A percentile compares a stretch with the other conserved stretches of the same genome.
phyloP scores from a whole-genome alignment of 306 rosid genomes.

The Nissolia schottii region DNA sequence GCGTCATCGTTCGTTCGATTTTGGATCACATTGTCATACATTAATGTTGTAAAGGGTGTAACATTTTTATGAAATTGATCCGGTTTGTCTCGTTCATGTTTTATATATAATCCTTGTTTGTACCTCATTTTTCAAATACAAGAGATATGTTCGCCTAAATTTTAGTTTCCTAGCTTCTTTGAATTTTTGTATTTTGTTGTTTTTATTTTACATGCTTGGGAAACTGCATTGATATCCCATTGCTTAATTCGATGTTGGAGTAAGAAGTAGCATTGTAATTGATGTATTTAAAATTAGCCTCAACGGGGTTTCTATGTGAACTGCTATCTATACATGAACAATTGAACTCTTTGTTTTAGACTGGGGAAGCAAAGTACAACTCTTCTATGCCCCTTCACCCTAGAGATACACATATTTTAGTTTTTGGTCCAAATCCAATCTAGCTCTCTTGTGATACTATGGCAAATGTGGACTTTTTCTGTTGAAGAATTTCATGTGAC shows the following conservation, averaged over 20 bases:
- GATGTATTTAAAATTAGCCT: not conserved
- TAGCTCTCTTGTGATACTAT: not conserved
- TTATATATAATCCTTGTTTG: not conserved
- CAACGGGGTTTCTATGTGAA: not conserved
- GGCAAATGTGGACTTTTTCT: not conserved
- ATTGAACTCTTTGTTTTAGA: not conserved
- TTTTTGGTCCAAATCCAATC: not conserved
- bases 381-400: not conserved
- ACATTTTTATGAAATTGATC: not conserved
- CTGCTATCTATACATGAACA: constrained; percentile 34
- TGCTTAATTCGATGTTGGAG: not conserved
- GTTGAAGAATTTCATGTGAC: not conserved
- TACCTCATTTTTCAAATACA: not conserved
- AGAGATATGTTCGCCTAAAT: no score
- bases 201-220: not conserved
- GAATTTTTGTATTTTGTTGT: not conserved
- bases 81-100: not conserved
- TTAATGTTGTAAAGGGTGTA: not conserved
- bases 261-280: not conserved
- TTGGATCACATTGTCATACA: not conserved
- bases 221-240: not conserved
- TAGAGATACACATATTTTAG: not conserved
- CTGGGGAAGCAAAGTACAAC: not conserved
- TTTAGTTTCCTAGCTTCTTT: no score
- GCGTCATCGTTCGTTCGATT: not conserved